These are phyloP conservation scores for Syncephalis fuscata DNA, from an alignment of 371 early-diverging fungal species.

Conservation along the genomic window DNA sequence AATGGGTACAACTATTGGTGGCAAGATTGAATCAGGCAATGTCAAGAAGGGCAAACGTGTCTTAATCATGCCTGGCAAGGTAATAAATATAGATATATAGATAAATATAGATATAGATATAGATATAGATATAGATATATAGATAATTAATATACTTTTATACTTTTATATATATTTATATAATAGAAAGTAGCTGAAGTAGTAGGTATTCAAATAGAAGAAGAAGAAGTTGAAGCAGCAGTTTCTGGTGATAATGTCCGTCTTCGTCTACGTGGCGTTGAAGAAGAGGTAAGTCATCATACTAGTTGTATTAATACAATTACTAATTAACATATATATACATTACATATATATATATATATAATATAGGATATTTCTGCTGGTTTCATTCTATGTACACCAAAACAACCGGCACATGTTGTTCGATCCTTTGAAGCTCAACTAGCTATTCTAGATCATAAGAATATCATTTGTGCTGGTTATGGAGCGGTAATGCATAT, in stretches of 20 bases:
- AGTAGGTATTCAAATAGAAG: conserved; percentile 61
- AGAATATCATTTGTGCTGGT: conserved; percentile 91
- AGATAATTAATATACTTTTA: too few species aligned
- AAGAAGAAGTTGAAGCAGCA: conserved; percentile 63
- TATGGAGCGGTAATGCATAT: conserved; percentile 84
- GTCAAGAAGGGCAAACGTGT: conserved; percentile 70
- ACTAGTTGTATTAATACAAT: too few species aligned
- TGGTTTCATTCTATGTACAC: conserved; percentile 76
- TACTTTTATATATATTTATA: background rate
- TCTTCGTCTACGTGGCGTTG: conserved; percentile 74
- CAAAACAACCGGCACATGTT: conserved; percentile 58
- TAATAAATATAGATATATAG: conserved; percentile 6
- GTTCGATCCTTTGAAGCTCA: conserved; percentile 72
- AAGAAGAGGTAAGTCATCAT: conserved; percentile 69
- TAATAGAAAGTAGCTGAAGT: conserved; percentile 40
- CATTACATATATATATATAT: conserved; percentile 2
- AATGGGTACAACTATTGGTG: conserved; percentile 89
- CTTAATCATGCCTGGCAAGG: conserved; percentile 86
- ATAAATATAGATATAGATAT: background rate
- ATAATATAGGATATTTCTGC: conserved; percentile 36
- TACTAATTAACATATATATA: too few species aligned
- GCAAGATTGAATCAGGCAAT: conserved; percentile 90
- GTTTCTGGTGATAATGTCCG: conserved; percentile 87
- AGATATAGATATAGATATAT: background rate
- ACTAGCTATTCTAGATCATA: conserved; percentile 77